A percentile compares a stretch with the other conserved stretches of the same genome.
phyloP scores from a whole-genome alignment of 148 eudicot species.

The Drosera capensis region DNA sequence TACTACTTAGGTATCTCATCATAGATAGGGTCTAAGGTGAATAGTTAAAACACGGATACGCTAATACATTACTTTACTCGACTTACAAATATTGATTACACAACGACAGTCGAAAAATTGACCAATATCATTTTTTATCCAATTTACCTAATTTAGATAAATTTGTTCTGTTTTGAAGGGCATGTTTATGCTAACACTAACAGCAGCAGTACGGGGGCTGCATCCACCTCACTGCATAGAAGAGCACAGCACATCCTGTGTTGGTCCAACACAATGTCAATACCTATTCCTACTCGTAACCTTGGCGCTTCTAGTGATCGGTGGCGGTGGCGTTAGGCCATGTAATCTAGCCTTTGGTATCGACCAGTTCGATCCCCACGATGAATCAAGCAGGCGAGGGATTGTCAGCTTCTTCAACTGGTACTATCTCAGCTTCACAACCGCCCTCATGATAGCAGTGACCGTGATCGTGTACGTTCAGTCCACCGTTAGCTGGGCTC shows the following conservation, averaged over 20 bases:
- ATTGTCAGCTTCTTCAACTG: constrained; percentile 18
- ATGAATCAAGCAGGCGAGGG: constrained; percentile 12
- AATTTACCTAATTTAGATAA: no score
- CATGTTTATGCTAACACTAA: constrained; percentile 9
- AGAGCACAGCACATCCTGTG: background rate
- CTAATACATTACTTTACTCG: no score
- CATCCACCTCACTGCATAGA: constrained; percentile 8
- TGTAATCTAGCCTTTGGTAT: constrained; percentile 20
- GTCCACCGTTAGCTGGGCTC: constrained; percentile 11
- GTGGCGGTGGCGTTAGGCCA: constrained; percentile 15
- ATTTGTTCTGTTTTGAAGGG: constrained; percentile 9
- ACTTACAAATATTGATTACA: no score
- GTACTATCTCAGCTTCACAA: constrained; percentile 12
- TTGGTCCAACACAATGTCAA: constrained; percentile 9
- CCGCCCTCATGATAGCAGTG: constrained; percentile 7
- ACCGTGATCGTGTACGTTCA: constrained; percentile 16
- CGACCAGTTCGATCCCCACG: constrained; percentile 17
- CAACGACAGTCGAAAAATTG: no score
- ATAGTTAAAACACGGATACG: no score
- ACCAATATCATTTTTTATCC: no score
- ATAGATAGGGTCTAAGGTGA: no score
- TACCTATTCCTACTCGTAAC: constrained; percentile 5
- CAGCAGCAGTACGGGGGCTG: constrained; percentile 7
- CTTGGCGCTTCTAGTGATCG: constrained; percentile 11
- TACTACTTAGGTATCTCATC: no score